Base-by-base conservation (phyloP, 1,284 basidiomycete species). In the Lentinula novae-zelandiae region DNA sequence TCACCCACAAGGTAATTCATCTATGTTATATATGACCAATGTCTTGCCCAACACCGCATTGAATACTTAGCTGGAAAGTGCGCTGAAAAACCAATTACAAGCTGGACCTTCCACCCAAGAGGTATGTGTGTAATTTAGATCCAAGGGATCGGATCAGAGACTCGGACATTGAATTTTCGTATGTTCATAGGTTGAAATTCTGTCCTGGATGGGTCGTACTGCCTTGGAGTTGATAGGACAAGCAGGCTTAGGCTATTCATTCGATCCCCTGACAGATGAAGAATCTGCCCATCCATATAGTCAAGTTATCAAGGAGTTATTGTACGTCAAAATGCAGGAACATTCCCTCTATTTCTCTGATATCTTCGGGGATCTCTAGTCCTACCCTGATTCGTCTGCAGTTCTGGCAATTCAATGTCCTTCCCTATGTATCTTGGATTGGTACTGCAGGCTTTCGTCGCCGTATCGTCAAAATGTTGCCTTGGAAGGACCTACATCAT, bases 171-270 rank as follows among this genome's bases (percentile, higher is more conserved):
- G 38, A 51, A 31, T 13, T 39, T 39, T 5, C 6, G 15, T 4
- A 57, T 46, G 50, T 6, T 44, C 7, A 22, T 39, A 58, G 50
- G 49, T 54, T 33, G 59, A 64, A 34, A 60, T 65, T 40, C 58
- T 61, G 12, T 59, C 57, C 33, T 63, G 62, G 64, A 53, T 62
- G 60, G 63, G 62, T 17, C 59, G 62, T 10, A 64, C 63, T 10
- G 66, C 69, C 20, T 60, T 73, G 10, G 71, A 72, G 56, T 61
- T 69, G 8, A 65, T 72, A 34, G 70, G 71, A 13, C 65, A 69
- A 58, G 66, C 67, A 10, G 75, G 74, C 1, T 63, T 77, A n/a
- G 76, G 79, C 2, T 73, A 78, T 62, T 75, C 75, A 0, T 80
- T 81, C 57, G 74, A 77, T 60, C 49, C 72, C 1, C 67, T 79